Evolutionary conservation across 2,329 filamentous ascomycete genomes (phyloP).

Genomic region (Dichotomopilus funicola): DNA sequence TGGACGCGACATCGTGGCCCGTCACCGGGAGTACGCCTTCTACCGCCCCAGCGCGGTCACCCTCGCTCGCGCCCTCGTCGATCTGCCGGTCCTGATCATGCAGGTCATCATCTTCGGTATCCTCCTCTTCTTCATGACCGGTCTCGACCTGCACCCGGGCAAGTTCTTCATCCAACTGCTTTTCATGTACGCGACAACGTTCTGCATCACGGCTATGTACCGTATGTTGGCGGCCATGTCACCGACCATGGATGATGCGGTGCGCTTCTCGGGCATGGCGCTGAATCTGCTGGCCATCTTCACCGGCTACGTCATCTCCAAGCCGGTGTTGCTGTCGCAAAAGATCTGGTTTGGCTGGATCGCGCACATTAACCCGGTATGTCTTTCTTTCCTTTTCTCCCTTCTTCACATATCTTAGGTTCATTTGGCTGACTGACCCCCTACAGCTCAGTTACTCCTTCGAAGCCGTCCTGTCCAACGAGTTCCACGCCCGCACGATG

Average conservation of each 20-base stretch:
- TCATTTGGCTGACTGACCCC: not conserved
- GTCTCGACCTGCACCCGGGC: constrained; percentile 58
- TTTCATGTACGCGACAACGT: constrained; percentile 52
- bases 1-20: constrained; percentile 54
- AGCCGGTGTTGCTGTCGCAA: constrained; percentile 45
- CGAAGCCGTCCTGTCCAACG: constrained; percentile 52
- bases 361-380: constrained; percentile 53
- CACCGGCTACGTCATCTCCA: constrained; percentile 58
- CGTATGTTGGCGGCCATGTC: constrained; percentile 53
- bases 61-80: constrained; percentile 49
- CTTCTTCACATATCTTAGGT: not conserved
- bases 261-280: constrained; percentile 48
- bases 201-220: constrained; percentile 54
- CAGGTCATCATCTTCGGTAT: constrained; percentile 64
- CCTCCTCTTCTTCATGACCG: constrained; percentile 71
- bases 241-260: constrained; percentile 56
- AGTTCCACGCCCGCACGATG: constrained; percentile 49
- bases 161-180: constrained; percentile 62
- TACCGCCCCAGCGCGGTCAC: constrained; percentile 51
- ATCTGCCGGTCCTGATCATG: constrained; percentile 56
- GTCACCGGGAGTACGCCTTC: constrained; percentile 43
- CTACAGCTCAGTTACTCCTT: constrained; percentile 52
- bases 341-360: constrained; percentile 69
- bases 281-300: constrained; percentile 60
- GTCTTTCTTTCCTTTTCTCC: not conserved